phyloP scores from a whole-genome alignment of 345 rosid genomes.

The Euphorbia lathyris region DNA sequence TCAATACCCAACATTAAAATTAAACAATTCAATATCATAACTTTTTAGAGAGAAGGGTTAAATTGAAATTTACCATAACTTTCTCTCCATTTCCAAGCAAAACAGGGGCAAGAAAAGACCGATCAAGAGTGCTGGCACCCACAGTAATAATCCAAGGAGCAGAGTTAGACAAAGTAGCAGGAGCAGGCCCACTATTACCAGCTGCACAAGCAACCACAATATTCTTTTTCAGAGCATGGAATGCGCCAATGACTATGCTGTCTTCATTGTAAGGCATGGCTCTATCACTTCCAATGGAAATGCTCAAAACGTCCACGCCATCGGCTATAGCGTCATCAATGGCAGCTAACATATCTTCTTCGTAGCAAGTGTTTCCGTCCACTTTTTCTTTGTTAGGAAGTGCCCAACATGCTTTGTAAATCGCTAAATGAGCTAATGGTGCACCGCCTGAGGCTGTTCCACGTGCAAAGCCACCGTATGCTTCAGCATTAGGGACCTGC shows the following conservation, averaged over 20 bases:
- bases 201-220: constrained; percentile 65
- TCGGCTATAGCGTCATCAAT: constrained; percentile 80
- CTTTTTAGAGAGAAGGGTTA: neutral
- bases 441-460: constrained; percentile 84
- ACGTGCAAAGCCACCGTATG: constrained; percentile 59
- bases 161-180: constrained; percentile 50
- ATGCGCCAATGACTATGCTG: constrained; percentile 56
- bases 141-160: constrained; percentile 88
- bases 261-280: constrained; percentile 36
- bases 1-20: constrained; percentile 2
- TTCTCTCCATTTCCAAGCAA: constrained; percentile 60
- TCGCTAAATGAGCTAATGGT: constrained; percentile 63
- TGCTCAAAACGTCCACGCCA: constrained; percentile 70
- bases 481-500: constrained; percentile 38
- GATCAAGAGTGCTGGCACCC: constrained; percentile 75
- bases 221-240: constrained; percentile 55
- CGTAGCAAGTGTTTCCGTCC: constrained; percentile 44
- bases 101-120: constrained; percentile 42
- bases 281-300: constrained; percentile 42
- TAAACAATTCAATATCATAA: neutral
- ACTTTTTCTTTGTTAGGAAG: constrained; percentile 43
- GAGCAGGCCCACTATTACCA: constrained; percentile 71
- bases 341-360: constrained; percentile 75
- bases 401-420: constrained; percentile 90
- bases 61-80: constrained; percentile 36